Percentiles rank a stretch among this genome's conserved stretches.
phyloP scores from a whole-genome alignment of 176 grass and related monocot species.

The Rhipidocladum racemiflorum region DNA sequence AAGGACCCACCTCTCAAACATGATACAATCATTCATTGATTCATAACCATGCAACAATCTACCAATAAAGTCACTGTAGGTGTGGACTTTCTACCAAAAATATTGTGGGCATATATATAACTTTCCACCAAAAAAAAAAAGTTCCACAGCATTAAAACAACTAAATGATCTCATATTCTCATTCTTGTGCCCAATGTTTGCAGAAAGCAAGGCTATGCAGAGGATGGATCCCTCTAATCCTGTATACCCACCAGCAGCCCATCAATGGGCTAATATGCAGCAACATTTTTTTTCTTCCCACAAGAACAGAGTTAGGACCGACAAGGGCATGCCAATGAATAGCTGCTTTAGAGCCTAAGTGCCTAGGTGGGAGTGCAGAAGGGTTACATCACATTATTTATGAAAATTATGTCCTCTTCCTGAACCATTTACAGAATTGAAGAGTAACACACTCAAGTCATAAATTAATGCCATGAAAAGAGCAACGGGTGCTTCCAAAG shows the following conservation, averaged over 20 bases:
- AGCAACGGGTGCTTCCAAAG: not conserved
- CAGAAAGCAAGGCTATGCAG: slow-evolving; percentile 22
- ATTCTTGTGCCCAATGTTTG: slow-evolving; percentile 14
- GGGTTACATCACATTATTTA: slow-evolving; percentile 30
- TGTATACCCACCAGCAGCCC: not conserved
- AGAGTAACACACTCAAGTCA: slow-evolving; percentile 19
- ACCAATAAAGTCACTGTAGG: slow-evolving; percentile 25
- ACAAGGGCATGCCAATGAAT: slow-evolving; percentile 28
- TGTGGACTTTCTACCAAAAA: slow-evolving; percentile 43
- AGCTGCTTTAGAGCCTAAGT: slow-evolving; percentile 16
- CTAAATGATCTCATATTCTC: slow-evolving; percentile 2
- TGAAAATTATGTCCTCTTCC: slow-evolving; percentile 15
- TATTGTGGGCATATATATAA: slow-evolving; percentile 19
- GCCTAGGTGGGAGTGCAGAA: not conserved
- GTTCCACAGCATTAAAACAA: slow-evolving; percentile 16
- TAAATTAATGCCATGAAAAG: slow-evolving; percentile 18
- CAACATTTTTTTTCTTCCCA: slow-evolving; percentile 24
- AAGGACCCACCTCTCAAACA: slow-evolving; percentile 36
- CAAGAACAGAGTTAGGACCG: slow-evolving; percentile 31
- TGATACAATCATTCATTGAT: slow-evolving; percentile 24
- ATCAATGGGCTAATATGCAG: not conserved
- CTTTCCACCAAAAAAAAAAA: slow-evolving; percentile 28
- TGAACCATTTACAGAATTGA: slow-evolving; percentile 19
- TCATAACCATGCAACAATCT: slow-evolving; percentile 19
- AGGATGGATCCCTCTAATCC: slow-evolving; percentile 14